Base-by-base conservation (phyloP, 2,329 filamentous ascomycete species). In the Cladosporium halotolerans region DNA sequence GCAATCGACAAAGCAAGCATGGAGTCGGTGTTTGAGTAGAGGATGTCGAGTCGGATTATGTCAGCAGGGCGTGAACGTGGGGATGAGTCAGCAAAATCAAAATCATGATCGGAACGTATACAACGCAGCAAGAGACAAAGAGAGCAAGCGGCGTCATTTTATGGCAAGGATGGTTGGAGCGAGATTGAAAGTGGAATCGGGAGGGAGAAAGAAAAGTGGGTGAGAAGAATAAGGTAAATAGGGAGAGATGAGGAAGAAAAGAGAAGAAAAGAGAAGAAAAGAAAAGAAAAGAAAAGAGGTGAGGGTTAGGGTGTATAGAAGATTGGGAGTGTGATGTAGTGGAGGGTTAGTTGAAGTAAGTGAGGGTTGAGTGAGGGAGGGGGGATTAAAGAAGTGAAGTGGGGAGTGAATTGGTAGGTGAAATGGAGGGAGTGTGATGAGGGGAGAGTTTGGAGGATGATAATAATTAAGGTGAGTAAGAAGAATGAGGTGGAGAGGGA, bases 51-150 rank as follows among this genome's bases (percentile, higher is more conserved):
- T 19, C 43, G 38, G 10, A 40, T 34, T 46, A 52, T 51, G 32
- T 57, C 39, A 53, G 48, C 34, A 47, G 41, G 23, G 51, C 57
- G 34, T 53, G 40, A 42, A 45, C 50, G 41, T 28, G 41, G 18
- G 41, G 41, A 42, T 18, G 34, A 45, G 23, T 19, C 16, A 34
- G 19, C 44, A 42, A 49, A 16, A 49, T 34, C 32, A 34, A 34
- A 34, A 34, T 34, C 32, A 34, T 34, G 32, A 34, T 34, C 32
- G 32, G 32, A 34, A 34, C 32, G 32, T 34, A 34, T 34, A 34
- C 32, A 34, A 34, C 32, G 32, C 32, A 34, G 32, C 32, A 34
- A 34, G 32, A 34, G 32, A 34, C 32, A 34, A 34, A 34, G 32
- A 34, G 32, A 34, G 32, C 32, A 34, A 34, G 32, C 32, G 32